These are phyloP conservation scores for Leccinum colubrinum DNA, from an alignment of 1,284 basidiomycete species.

Conservation along the genomic window DNA sequence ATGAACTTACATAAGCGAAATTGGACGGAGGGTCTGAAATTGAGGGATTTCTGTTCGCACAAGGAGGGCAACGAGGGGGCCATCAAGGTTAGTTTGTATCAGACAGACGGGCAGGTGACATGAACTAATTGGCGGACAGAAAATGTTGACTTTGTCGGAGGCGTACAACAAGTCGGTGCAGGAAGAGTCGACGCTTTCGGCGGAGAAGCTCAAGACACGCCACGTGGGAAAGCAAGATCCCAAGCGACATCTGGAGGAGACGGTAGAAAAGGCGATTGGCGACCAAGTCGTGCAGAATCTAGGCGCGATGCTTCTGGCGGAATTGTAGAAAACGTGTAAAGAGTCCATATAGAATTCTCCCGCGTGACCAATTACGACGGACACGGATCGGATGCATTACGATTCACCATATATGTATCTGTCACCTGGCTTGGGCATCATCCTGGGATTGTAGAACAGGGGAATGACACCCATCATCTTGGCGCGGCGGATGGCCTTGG, in stretches of 20 bases:
- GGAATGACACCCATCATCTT: constrained; percentile 93
- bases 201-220: constrained; percentile 91
- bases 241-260: constrained; percentile 94
- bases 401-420: neutral
- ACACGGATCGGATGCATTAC: constrained; percentile 14
- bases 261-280: constrained; percentile 95
- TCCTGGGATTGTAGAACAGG: constrained; percentile 47
- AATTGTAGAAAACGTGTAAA: constrained; percentile 48
- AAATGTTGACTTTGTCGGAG: constrained; percentile 88
- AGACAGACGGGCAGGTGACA: constrained; percentile 8
- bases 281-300: constrained; percentile 94
- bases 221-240: constrained; percentile 98
- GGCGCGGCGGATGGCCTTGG: constrained; percentile 88
- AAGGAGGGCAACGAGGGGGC: constrained; percentile 87
- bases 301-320: constrained; percentile 89
- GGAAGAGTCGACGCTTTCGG: constrained; percentile 89
- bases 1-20: constrained; percentile 97
- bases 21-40: constrained; percentile 93
- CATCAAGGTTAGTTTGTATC: constrained; percentile 69
- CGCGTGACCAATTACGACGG: constrained; percentile 3
- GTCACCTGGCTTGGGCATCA: constrained; percentile 23
- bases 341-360: neutral
- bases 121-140: constrained; percentile 43
- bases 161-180: constrained; percentile 96
- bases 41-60: constrained; percentile 86